Base-by-base conservation (phyloP, 495 filamentous ascomycete species). In the Tuber borchii region DNA sequence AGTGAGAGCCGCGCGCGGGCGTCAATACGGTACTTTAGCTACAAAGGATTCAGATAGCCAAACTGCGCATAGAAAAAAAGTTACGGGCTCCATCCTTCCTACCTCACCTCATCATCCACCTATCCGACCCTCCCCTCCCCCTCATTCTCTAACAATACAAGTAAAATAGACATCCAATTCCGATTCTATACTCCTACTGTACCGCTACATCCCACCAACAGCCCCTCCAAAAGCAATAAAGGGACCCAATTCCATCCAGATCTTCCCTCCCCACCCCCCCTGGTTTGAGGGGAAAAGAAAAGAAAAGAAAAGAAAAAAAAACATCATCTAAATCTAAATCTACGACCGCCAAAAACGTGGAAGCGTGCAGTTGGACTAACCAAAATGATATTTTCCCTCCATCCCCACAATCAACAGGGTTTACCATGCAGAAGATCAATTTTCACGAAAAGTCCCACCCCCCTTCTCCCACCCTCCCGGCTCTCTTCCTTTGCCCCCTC, bases 341-440 rank as follows among this genome's bases (percentile, higher is more conserved):
- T 61, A 31, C 51, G n/a, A 61, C 51, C 51, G 51, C 51, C 51
- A 61, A 61, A 61, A 61, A 61, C 51, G 51, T 61, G 51, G 51
- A 61, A 61, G 51, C 51, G 51, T 61, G 12, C 51, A 61, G 51
- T 61, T 61, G 51, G 51, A 16, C 51, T 61, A 61, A 61, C 51
- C n/a, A 61, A 61, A 61, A 61, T 61, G 26, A 61, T 61, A 12
- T 31, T 10, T 61, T 61, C n/a, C 51, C 51, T 16, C n/a, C n/a
- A 61, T 61, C 51, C 51, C 51, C 51, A 61, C 51, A 61, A 61
- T 61, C 51, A 61, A 61, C 51, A 61, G 51, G 51, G 51, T 61
- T 61, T 16, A 61, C 51, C 51, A 61, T 61, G 51, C 51, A 61
- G 51, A 61, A 61, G 51, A 61, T 61, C 51, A 61, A 61, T 31